phyloP scores from a whole-genome alignment of 2,329 filamentous ascomycete genomes.

The Diaporthe vaccinii region DNA sequence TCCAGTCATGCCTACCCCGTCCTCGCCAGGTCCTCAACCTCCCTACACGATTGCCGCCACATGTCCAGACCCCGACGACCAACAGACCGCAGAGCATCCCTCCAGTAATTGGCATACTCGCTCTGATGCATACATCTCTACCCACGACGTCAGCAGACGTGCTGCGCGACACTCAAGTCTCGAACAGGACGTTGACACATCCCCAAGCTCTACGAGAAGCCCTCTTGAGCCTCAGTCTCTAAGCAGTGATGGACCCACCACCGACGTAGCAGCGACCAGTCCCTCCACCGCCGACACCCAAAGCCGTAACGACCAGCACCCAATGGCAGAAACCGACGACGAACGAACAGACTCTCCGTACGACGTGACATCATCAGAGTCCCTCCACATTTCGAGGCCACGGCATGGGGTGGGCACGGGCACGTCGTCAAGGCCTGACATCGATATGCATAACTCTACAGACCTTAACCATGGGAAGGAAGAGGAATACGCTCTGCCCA shows the following conservation, averaged over 20 bases:
- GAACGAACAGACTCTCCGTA: conserved; percentile 33
- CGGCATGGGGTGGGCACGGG: conserved; percentile 39
- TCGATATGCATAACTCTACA: background rate
- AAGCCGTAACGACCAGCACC: conserved; percentile 12
- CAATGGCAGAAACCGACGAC: conserved; percentile 33
- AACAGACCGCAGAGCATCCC: conserved; percentile 17
- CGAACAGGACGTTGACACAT: conserved; percentile 21
- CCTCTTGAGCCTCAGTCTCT: conserved; percentile 57
- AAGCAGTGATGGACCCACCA: conserved; percentile 32
- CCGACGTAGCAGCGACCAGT: conserved; percentile 31
- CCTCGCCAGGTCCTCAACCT: conserved; percentile 37
- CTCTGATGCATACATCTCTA: conserved; percentile 1
- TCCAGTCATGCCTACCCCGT: conserved; percentile 41
- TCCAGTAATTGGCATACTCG: conserved; percentile 21
- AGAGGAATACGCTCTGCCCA: conserved; percentile 54
- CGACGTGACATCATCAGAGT: conserved; percentile 13
- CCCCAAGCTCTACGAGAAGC: conserved; percentile 57
- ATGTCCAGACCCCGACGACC: conserved; percentile 40
- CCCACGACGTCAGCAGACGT: conserved; percentile 14
- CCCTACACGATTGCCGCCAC: conserved; percentile 36
- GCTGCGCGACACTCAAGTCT: conserved; percentile 13
- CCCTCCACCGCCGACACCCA: conserved; percentile 18
- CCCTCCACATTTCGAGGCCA: conserved; percentile 25
- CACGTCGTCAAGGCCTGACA: background rate
- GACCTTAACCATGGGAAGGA: conserved; percentile 47